Base-by-base conservation (phyloP, 768 basidiomycete species). In the Artomyces pyxidatus region DNA sequence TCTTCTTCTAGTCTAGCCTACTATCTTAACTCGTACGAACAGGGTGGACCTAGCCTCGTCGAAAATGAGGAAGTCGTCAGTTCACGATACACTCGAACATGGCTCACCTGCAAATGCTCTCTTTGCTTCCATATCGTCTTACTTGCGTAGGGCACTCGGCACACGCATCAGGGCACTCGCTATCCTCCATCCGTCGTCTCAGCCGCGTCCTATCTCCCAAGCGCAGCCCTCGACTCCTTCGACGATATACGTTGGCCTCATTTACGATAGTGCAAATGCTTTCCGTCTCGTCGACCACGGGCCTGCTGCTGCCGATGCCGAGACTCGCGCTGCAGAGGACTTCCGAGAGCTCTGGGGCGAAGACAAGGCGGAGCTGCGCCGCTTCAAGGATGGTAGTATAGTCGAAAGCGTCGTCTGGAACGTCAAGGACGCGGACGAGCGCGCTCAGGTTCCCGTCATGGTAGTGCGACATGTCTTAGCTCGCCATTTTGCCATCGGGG, bases 391-490 rank as follows among this genome's bases (percentile, higher is more conserved):
- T 58, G 95, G 95, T 1, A 77, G 85, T 16, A 97, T 98, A 53
- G 61, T 77, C 5, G 92, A 97, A 65, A 90, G 87, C 56, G 91
- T 97, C n/a, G 93, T 98, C 3, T 99, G 96, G 96, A 86, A 96
- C 17, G 80, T 90, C 7, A 76, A 78, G 52, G 84, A 79, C 3
- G 74, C 77, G 0, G 91, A 95, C 45, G 89, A 92, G 52, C 82
- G 89, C 23, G 72, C 81, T 0, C 77, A 83, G 52, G 81, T 98
- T 25, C 91, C 92, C 0, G 68, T 72, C 12, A 73, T 78, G 67
- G 78, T 97, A 57, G 80, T 90, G 23, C 68, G 71, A 19, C 83
- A 93, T 66, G 65, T 97, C 35, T 74, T 99, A 9, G 59, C 71
- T 16, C 72, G 75, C 22, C 95, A 97, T 61, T 90, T 94, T 53